phyloP scores from a whole-genome alignment of 1,139 yeast genomes.

The Pichia sp. region DNA sequence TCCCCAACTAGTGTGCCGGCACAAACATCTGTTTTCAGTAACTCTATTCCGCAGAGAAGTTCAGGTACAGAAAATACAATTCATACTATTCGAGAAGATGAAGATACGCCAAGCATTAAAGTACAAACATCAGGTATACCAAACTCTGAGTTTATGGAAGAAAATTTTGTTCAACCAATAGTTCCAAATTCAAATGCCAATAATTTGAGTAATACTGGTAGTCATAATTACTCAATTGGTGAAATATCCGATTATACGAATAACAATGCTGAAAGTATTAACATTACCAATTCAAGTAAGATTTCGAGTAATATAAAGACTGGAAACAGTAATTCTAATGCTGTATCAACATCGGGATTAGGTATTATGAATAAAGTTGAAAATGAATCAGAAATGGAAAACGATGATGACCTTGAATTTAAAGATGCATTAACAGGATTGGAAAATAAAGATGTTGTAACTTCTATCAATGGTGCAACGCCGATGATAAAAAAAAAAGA shows the following conservation, averaged over 20 bases:
- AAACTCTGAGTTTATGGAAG: background rate
- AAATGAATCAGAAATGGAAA: background rate
- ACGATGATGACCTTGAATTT: background rate
- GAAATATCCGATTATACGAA: background rate
- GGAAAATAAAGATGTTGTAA: background rate
- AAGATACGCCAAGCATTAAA: background rate
- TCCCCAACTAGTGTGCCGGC: background rate
- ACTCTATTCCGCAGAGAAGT: background rate
- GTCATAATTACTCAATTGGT: background rate
- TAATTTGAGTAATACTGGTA: background rate
- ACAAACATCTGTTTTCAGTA: background rate
- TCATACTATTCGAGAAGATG: slow-evolving; percentile 1
- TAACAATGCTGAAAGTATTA: background rate
- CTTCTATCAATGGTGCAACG: background rate
- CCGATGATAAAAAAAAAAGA: background rate
- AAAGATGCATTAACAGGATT: background rate
- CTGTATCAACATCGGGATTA: background rate
- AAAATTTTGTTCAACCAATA: background rate
- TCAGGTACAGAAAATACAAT: background rate
- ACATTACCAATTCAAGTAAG: slow-evolving; percentile 1
- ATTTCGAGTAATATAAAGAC: background rate
- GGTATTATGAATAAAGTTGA: background rate
- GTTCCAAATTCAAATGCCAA: background rate
- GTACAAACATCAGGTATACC: too few species aligned
- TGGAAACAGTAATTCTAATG: background rate